Evolutionary conservation across 805 yeast species (phyloP), one percentile per base, ranked within the genome.

Genomic region (Candida boleticola): DNA sequence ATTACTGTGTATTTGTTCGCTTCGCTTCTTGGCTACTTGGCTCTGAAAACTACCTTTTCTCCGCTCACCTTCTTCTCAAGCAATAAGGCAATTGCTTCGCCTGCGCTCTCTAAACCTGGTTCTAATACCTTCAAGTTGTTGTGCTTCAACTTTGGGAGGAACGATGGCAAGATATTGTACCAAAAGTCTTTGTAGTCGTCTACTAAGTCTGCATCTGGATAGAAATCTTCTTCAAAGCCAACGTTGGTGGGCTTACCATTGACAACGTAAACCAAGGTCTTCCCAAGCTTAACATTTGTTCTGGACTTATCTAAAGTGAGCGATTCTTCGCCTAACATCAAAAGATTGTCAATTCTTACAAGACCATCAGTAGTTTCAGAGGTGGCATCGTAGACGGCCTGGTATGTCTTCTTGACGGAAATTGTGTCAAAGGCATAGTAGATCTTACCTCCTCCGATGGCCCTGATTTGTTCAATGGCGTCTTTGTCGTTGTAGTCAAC

Each of bases 21-120:
- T 29, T 29, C n/a, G n/a, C n/a, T n/a, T n/a, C n/a, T n/a, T n/a
- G n/a, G n/a, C n/a, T n/a, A n/a, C n/a, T 33, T 10, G 4, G 36
- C 36, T 34, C 67, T 60, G 47, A 69, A 64, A 5, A 75, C 76
- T 42, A 75, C 47, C 55, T 76, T 76, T 47, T 66, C 71, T 40
- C 63, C 75, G 44, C 69, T 60, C 7, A 71, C 75, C 52, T 73
- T 67, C 39, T 63, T 59, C 9, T 60, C 52, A 43, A 53, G 58
- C 40, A 71, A 55, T 50, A 73, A 49, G 2, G 50, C 50, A 14
- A 73, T 52, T 5, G 72, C 77, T 41, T 64, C 66, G 33, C 68
- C 64, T 16, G 46, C 61, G 34, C 55, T 44, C 22, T 51, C 58
- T 17, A 61, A 53, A 6, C 67, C 69, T 5, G 52, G 39, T 25